Evolutionary conservation across 2,329 filamentous ascomycete species (phyloP), one percentile per base, ranked within the genome.

Genomic region (Fusarium sublunatum): DNA sequence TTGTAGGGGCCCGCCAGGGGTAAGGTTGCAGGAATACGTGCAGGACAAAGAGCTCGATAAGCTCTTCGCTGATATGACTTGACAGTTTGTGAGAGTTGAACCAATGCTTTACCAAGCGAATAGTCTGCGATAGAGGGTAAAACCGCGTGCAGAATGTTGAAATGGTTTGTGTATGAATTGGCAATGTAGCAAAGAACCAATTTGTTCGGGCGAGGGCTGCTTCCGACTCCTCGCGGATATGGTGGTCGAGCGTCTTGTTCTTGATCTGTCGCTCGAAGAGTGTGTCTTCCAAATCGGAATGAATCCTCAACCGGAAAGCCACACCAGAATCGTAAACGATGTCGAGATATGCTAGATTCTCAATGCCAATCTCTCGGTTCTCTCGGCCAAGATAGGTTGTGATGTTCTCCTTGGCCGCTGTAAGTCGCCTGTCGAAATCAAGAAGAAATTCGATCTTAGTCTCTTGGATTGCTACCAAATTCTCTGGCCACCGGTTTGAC

Each of bases 401-500:
- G 36, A 92, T 82, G 38, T 81, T 82, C 8, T 84, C 81, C 25
- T 88, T 86, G 3, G 82, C 77, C 15, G 86, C 82, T 51, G 86
- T 82, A 2, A 99, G 79, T 3, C 92, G 83, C 47, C 89, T 87
- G 45, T 88, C 87, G 53, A 97, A 88, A 68, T 88, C 86, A 4
- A 97, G 78, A 5, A 95, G 82, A 73, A 99, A 96, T 4, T 96
- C 95, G 35, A 96, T 86, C 76, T 99, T 99, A 11, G 93, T 93
- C 71, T 93, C 88, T 75, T 99, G 95, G 53, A 98, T 97, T 6
- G 94, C 93, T 4, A 86, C 86, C 8, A 98, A 78, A 72, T 96
- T 92, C 72, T 98, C 93, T 0, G 95, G 95, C 95, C 95, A 99
- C 67, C 92, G 90, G 41, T 88, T 89, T 7, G 95, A 98, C 5